phyloP scores from a whole-genome alignment of 164 flowering plant genomes.

The Liquidambar formosana region DNA sequence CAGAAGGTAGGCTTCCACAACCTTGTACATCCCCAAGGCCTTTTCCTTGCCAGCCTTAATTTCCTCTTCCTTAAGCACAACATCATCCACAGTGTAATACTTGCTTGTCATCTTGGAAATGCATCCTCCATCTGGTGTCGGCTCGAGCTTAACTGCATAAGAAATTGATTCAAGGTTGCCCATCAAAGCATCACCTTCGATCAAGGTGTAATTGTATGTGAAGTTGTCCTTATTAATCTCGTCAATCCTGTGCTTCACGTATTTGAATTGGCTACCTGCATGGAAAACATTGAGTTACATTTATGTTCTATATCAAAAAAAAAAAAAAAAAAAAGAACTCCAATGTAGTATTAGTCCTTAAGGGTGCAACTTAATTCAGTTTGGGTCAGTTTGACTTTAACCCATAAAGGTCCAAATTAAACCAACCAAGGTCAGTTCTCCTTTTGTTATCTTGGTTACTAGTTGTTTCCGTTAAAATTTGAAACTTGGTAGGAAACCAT shows the following conservation, averaged over 20 bases:
- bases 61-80: constrained; percentile 27
- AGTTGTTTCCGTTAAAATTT: too few species aligned
- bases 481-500: too few species aligned
- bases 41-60: constrained; percentile 35
- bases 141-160: constrained; percentile 31
- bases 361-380: too few species aligned
- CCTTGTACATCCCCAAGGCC: constrained; percentile 30
- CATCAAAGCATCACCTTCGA: constrained; percentile 35
- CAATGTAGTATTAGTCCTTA: too few species aligned
- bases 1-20: constrained; percentile 44
- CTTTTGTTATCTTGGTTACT: too few species aligned
- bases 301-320: neutral
- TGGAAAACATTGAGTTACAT: too few species aligned
- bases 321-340: neutral
- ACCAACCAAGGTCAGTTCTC: too few species aligned
- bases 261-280: constrained; percentile 29
- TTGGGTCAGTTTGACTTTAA: too few species aligned
- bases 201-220: constrained; percentile 19
- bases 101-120: constrained; percentile 26
- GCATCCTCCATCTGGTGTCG: constrained; percentile 24
- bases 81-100: constrained; percentile 22
- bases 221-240: constrained; percentile 24
- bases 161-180: constrained; percentile 27
- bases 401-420: too few species aligned
- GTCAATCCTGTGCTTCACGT: constrained; percentile 28